Evolutionary conservation across 306 rosid genomes (phyloP).

Genomic region (Coriaria nepalensis): DNA sequence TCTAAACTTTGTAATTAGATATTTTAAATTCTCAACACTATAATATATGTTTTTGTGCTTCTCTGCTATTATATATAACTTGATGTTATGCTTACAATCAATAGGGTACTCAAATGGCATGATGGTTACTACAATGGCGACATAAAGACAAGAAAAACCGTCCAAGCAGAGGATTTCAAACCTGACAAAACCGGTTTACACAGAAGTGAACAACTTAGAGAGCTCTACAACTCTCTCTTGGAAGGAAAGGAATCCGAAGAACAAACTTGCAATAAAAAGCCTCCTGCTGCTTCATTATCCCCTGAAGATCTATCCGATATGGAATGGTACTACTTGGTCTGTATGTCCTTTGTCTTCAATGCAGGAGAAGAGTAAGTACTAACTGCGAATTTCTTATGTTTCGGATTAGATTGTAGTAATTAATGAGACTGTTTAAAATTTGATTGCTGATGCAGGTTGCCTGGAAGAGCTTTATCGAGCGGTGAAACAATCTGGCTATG

Average conservation of each 20-base stretch:
- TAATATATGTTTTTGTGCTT: too few relatives aligned
- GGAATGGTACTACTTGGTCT: constrained; percentile 87
- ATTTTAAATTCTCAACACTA: too few relatives aligned
- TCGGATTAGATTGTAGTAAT: not conserved
- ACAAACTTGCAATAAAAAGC: constrained; percentile 47
- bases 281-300: constrained; percentile 48
- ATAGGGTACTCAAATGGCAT: constrained; percentile 60
- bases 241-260: constrained; percentile 20
- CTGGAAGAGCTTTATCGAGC: constrained; percentile 53
- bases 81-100: too few relatives aligned
- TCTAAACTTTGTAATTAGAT: too few relatives aligned
- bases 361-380: constrained; percentile 59
- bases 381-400: constrained; percentile 6
- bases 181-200: constrained; percentile 62
- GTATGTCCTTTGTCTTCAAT: constrained; percentile 78
- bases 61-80: too few relatives aligned
- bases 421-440: too few relatives aligned
- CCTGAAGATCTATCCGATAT: constrained; percentile 82
- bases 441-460: constrained; percentile 28
- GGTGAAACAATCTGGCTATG: constrained; percentile 55
- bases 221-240: constrained; percentile 47
- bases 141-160: constrained; percentile 74
- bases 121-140: constrained; percentile 90
- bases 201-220: constrained; percentile 65
- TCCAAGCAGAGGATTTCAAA: constrained; percentile 46